These are phyloP conservation scores for Boletus sp. DNA, from an alignment of 1,284 basidiomycete species.

Conservation along the genomic window DNA sequence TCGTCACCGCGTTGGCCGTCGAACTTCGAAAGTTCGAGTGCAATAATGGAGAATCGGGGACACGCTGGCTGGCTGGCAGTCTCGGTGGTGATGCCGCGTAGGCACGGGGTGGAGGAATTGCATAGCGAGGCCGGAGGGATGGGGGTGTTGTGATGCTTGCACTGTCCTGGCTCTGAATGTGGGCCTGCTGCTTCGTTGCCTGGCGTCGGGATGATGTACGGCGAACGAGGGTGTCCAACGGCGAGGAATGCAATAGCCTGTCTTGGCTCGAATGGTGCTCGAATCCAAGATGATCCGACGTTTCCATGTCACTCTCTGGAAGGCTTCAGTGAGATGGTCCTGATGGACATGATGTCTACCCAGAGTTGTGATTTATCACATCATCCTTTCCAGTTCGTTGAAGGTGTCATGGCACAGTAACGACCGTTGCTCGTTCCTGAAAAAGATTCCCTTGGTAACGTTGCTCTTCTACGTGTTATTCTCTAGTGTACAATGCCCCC, in stretches of 20 bases:
- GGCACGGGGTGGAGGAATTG: not conserved
- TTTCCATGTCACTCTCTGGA: conserved; percentile 20
- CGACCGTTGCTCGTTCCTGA: conserved; percentile 9
- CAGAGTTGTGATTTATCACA: not conserved
- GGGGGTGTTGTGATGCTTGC: not conserved
- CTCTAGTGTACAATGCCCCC: not conserved
- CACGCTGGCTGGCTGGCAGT: conserved; percentile 2
- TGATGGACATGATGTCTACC: conserved; percentile 9
- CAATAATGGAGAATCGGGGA: conserved; percentile 54
- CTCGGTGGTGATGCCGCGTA: conserved; percentile 10
- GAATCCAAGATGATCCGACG: conserved; percentile 11
- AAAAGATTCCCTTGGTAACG: conserved; percentile 5
- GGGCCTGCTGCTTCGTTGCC: conserved; percentile 8
- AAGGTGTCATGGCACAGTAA: too few species aligned
- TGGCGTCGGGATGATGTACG: conserved; percentile 37
- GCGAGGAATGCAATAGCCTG: conserved; percentile 34
- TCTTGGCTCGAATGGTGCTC: conserved; percentile 18
- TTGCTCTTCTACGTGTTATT: not conserved
- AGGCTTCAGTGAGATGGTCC: conserved; percentile 2
- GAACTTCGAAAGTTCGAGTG: conserved; percentile 62
- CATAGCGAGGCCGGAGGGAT: conserved; percentile 12
- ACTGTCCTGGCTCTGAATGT: conserved; percentile 1
- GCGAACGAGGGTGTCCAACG: conserved; percentile 40
- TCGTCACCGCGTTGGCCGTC: conserved; percentile 45
- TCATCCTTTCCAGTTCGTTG: too few species aligned